Conservation (phyloP, 257 asterid genomes). For the Solanum raphanifolium region DNA sequence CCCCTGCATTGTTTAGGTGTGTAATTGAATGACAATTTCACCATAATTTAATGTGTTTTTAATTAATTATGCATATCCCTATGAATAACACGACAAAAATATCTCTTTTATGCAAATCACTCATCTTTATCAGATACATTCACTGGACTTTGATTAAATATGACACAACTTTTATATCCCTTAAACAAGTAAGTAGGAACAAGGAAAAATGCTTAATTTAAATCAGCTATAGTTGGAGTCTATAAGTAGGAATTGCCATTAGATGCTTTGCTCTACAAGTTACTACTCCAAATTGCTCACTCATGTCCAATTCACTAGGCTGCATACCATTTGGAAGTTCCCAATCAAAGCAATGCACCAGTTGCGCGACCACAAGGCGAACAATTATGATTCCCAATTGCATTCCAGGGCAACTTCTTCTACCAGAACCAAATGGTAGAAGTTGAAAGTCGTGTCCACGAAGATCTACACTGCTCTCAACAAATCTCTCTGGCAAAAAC, state of each 20-base stretch:
- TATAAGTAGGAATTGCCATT: conserved; percentile 1
- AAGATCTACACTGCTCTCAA: background rate
- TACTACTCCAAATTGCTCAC: conserved; percentile 15
- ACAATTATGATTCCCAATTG: conserved; percentile 13
- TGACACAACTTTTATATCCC: too few relatives aligned
- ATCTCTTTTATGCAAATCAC: too few relatives aligned
- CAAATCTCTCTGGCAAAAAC: conserved; percentile 16
- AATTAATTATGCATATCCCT: too few relatives aligned
- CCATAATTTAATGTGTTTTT: too few relatives aligned
- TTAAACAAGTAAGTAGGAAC: too few relatives aligned
- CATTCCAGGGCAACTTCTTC: conserved; percentile 20
- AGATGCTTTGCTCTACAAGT: conserved; percentile 11
- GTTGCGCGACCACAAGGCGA: conserved; percentile 9
- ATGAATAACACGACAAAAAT: too few relatives aligned
- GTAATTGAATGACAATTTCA: too few relatives aligned
- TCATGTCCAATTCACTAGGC: conserved; percentile 19
- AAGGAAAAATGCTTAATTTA: background rate
- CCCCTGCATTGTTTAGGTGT: too few relatives aligned
- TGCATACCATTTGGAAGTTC: conserved; percentile 3
- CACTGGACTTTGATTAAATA: too few relatives aligned
- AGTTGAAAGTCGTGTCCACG: conserved; percentile 13
- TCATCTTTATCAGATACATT: too few relatives aligned
- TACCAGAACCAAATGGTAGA: conserved; percentile 18
- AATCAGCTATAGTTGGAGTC: background rate
- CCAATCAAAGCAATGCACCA: conserved; percentile 23